Conservation (phyloP, 2,329 filamentous ascomycete species). For the Diplodia sapinea region DNA sequence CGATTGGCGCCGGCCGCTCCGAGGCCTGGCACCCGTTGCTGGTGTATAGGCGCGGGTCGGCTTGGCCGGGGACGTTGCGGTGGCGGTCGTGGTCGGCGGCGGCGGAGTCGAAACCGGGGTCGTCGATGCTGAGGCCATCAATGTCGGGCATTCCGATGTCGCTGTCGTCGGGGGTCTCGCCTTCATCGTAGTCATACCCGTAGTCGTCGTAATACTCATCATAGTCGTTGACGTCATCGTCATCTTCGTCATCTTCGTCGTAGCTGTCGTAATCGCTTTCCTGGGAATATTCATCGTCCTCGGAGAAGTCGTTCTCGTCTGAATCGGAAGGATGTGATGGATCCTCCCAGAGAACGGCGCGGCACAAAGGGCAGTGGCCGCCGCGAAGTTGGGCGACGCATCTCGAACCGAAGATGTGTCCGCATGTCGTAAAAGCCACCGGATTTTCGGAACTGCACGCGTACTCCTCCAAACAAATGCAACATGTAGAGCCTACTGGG, state of each 20-base stretch:
- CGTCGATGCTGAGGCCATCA: too few relatives aligned
- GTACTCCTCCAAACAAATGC: neutral
- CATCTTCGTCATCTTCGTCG: neutral
- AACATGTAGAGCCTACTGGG: neutral
- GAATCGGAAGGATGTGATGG: neutral
- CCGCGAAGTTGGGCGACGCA: neutral
- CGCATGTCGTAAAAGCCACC: neutral
- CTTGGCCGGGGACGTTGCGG: neutral
- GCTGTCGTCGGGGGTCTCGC: neutral
- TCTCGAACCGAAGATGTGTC: neutral
- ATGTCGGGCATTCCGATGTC: neutral
- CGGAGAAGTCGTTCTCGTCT: too few relatives aligned
- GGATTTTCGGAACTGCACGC: neutral
- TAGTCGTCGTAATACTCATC: neutral
- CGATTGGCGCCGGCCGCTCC: too few relatives aligned
- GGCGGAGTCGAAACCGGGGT: neutral
- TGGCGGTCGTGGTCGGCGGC: neutral
- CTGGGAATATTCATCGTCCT: neutral
- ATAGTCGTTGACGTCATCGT: neutral
- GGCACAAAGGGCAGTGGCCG: neutral
- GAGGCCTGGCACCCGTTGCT: too few relatives aligned
- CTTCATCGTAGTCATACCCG: neutral
- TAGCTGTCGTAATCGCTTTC: too few relatives aligned
- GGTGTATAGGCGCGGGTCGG: too few relatives aligned
- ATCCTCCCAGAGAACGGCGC: neutral